Percentiles rank a stretch among this genome's conserved stretches.
Conservation (phyloP, 306 rosid species). For the Fragaria ananassa region DNA sequence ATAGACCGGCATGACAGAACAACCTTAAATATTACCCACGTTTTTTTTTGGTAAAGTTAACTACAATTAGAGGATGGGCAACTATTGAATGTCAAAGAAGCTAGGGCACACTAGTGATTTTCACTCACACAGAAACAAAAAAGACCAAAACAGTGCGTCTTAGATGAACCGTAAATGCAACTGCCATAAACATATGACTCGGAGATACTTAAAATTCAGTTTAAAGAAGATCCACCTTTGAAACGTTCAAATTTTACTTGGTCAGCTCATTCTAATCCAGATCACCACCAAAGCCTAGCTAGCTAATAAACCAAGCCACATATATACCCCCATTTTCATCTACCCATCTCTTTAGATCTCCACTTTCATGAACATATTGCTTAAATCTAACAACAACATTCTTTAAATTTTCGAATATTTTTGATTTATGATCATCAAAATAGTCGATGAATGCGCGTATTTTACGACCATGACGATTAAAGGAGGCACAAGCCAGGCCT, state of each 20-base stretch:
- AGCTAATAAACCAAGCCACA: constrained; percentile 3
- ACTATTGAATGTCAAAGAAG: not conserved
- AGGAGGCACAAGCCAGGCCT: constrained; percentile 61
- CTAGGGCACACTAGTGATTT: not conserved
- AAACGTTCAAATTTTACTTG: constrained; percentile 27
- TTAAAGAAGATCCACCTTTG: constrained; percentile 23
- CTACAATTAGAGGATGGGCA: not conserved
- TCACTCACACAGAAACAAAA: not conserved
- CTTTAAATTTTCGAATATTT: not conserved
- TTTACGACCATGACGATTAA: constrained; percentile 33
- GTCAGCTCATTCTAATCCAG: constrained; percentile 20
- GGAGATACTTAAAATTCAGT: constrained; percentile 14
- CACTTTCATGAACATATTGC: not conserved
- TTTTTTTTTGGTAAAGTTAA: not conserved
- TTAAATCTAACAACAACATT: not conserved
- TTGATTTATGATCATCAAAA: constrained; percentile 5
- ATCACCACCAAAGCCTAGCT: not conserved
- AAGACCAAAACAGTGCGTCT: not conserved
- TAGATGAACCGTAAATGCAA: not conserved
- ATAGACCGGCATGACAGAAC: not conserved
- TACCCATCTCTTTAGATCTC: not conserved
- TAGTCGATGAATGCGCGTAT: not conserved
- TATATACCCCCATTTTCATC: not conserved
- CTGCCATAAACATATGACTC: not conserved
- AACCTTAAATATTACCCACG: not conserved